These are phyloP conservation scores for Baudoinia panamericana DNA, from an alignment of 495 filamentous ascomycete genomes.

Conservation along the genomic window DNA sequence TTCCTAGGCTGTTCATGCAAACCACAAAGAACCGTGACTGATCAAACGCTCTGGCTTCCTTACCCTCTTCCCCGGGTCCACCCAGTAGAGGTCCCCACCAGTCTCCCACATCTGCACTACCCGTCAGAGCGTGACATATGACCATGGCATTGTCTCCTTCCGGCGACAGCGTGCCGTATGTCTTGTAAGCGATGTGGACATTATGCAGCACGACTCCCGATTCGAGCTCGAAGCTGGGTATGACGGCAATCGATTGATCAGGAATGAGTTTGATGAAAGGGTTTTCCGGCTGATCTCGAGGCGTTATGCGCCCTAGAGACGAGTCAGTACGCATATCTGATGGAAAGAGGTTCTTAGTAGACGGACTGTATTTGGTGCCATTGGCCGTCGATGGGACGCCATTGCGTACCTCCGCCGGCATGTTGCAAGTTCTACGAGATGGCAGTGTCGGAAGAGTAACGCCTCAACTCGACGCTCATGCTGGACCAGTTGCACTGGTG, in stretches of 20 bases:
- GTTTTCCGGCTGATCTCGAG: slow-evolving; percentile 63
- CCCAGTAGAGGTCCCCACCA: slow-evolving; percentile 97
- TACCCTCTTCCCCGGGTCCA: slow-evolving; percentile 48
- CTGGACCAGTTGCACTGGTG: no score
- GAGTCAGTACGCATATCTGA: background rate
- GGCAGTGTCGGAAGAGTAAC: no score
- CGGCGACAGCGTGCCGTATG: slow-evolving; percentile 60
- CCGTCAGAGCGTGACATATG: slow-evolving; percentile 92
- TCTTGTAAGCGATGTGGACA: slow-evolving; percentile 89
- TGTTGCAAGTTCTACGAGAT: no score
- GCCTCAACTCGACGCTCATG: no score
- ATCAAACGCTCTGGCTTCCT: slow-evolving; percentile 58
- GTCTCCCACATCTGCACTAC: slow-evolving; percentile 88
- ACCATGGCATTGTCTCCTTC: slow-evolving; percentile 82
- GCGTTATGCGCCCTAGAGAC: slow-evolving; percentile 7
- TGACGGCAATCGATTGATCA: slow-evolving; percentile 68
- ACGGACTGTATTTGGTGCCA: slow-evolving; percentile 11
- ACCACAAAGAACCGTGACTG: slow-evolving; percentile 83
- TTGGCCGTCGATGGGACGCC: background rate
- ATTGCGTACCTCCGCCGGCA: background rate
- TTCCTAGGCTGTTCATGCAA: slow-evolving; percentile 91
- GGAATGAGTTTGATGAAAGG: slow-evolving; percentile 77
- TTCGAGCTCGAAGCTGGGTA: slow-evolving; percentile 86
- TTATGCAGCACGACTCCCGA: slow-evolving; percentile 77
- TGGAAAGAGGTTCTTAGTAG: background rate